phyloP scores from a whole-genome alignment of 352 stramenopile species.

The Phytophthora fragariaefolia region DNA sequence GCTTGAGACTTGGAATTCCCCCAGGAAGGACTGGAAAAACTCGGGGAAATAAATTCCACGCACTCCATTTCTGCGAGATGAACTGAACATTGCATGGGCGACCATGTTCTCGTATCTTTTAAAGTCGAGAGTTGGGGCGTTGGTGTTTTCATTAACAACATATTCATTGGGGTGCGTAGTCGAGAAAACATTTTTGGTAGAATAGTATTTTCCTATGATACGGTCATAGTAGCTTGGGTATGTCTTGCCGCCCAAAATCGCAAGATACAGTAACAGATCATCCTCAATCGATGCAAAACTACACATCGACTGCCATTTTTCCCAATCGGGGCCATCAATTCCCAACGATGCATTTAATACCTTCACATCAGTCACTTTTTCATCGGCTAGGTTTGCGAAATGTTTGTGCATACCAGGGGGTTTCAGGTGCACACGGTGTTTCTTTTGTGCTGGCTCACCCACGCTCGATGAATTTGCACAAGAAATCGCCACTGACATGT shows the following conservation, averaged over 20 bases:
- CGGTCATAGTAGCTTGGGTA: slow-evolving; percentile 25
- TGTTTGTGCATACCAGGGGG: neutral
- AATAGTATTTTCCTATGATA: neutral
- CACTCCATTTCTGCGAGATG: slow-evolving; percentile 36
- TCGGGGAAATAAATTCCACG: slow-evolving; percentile 33
- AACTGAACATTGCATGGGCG: slow-evolving; percentile 38
- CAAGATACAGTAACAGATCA: slow-evolving; percentile 43
- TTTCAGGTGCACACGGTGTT: neutral
- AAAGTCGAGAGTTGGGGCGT: slow-evolving; percentile 1
- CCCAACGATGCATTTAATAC: neutral
- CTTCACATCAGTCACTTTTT: slow-evolving; percentile 1
- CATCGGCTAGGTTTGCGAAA: slow-evolving; percentile 5
- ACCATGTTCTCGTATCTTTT: slow-evolving; percentile 39
- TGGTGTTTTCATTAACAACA: neutral
- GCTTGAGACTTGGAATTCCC: slow-evolving; percentile 11
- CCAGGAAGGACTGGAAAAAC: slow-evolving; percentile 30
- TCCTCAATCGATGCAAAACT: slow-evolving; percentile 31
- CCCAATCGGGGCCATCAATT: neutral
- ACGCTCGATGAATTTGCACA: neutral
- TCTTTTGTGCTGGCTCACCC: neutral
- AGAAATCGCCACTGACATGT: neutral
- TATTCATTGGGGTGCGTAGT: neutral
- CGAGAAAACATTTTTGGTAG: neutral
- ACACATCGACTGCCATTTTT: slow-evolving; percentile 24
- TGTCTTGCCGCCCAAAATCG: slow-evolving; percentile 34